Percentiles rank a stretch among this genome's conserved stretches.
These are phyloP conservation scores for Ochetophila trinervis DNA, from an alignment of 306 rosid species.

Conservation along the genomic window DNA sequence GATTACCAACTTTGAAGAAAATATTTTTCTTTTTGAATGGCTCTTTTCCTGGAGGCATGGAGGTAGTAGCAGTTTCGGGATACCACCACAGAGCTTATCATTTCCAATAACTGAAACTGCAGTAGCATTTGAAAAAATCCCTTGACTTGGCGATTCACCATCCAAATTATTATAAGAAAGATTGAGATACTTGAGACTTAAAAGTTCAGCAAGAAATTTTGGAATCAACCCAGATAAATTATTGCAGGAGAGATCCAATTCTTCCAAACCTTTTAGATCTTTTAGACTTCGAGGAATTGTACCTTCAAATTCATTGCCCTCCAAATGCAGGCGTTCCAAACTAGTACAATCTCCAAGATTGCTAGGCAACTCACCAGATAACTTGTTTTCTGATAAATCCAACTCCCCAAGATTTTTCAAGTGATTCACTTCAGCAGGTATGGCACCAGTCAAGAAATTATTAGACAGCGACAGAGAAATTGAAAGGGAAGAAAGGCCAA, in stretches of 20 bases:
- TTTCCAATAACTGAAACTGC: no score
- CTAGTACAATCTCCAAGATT: slow-evolving; percentile 28
- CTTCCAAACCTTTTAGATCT: slow-evolving; percentile 31
- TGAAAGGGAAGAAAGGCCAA: slow-evolving; percentile 34
- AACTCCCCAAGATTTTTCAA: slow-evolving; percentile 20
- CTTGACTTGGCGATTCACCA: neutral
- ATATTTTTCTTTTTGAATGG: no score
- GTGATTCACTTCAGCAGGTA: slow-evolving; percentile 34
- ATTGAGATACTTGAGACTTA: no score
- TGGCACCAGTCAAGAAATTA: slow-evolving; percentile 29
- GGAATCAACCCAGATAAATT: slow-evolving; percentile 38
- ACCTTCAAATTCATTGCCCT: slow-evolving; percentile 37
- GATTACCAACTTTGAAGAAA: no score
- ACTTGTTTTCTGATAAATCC: slow-evolving; percentile 30
- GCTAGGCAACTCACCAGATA: slow-evolving; percentile 36
- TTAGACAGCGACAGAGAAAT: slow-evolving; percentile 36
- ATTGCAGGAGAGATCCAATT: slow-evolving; percentile 32
- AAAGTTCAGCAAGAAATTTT: no score
- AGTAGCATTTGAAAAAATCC: no score
- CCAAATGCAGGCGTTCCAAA: slow-evolving; percentile 30
- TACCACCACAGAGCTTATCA: no score
- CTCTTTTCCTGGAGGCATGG: neutral
- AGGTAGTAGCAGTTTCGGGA: no score
- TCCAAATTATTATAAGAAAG: no score
- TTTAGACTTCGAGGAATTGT: slow-evolving; percentile 27